These are phyloP conservation scores for Hypoxylon sp. DNA, from an alignment of 2,329 filamentous ascomycete species.

Conservation along the genomic window DNA sequence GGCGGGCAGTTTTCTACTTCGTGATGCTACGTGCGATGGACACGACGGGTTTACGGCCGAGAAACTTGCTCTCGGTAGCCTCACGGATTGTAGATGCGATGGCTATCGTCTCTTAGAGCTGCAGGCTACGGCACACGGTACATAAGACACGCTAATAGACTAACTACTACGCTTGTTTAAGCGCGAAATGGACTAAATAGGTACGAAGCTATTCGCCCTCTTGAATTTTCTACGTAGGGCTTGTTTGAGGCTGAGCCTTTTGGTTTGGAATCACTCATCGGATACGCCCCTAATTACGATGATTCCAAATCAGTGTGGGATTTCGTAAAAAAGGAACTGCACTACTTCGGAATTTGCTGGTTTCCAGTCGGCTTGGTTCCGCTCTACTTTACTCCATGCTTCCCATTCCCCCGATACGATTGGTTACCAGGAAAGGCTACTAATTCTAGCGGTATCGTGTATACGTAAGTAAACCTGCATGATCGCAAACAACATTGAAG, in stretches of 20 bases:
- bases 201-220: constrained; percentile 10
- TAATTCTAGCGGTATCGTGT: neutral
- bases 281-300: too few species aligned
- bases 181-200: constrained; percentile 20
- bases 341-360: neutral
- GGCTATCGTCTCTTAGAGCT: neutral
- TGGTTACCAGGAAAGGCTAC: constrained; percentile 3
- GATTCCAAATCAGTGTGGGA: neutral
- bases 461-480: neutral
- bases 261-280: neutral
- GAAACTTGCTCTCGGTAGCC: constrained; percentile 2
- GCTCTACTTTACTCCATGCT: neutral
- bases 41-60: neutral
- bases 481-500: constrained; percentile 16
- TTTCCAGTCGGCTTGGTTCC: constrained; percentile 8
- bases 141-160: constrained; percentile 1
- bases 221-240: constrained; percentile 1
- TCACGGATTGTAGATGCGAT: constrained; percentile 1
- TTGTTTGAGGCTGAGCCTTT: neutral
- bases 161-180: neutral
- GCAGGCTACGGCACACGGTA: constrained; percentile 6
- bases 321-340: neutral
- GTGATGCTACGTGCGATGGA: neutral
- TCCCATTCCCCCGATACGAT: neutral
- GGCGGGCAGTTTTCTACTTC: neutral